Percentiles rank a stretch among this genome's conserved stretches.
These are phyloP conservation scores for Geranium incanum DNA, from an alignment of 441 rosid genomes.

Conservation along the genomic window DNA sequence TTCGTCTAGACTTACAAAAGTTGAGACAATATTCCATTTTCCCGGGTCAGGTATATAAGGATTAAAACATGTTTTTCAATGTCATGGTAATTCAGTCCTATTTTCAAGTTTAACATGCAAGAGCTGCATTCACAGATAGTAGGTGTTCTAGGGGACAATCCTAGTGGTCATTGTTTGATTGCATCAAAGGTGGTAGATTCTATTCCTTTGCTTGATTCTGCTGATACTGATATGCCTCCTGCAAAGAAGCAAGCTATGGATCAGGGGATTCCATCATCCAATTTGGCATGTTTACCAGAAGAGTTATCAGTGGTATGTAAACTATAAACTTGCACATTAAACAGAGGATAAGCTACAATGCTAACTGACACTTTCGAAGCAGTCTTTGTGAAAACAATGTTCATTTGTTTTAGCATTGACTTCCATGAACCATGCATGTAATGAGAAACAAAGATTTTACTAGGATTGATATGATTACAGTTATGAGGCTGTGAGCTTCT, in stretches of 20 bases:
- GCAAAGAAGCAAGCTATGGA: conserved; percentile 73
- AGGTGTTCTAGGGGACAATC: conserved; percentile 85
- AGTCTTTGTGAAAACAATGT: background rate
- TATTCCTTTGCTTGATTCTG: conserved; percentile 42
- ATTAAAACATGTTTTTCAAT: conserved; percentile 13
- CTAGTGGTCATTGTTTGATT: conserved; percentile 90
- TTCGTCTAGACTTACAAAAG: conserved; percentile 71
- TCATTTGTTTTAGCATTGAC: background rate
- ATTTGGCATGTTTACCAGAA: conserved; percentile 24
- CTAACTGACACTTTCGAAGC: background rate
- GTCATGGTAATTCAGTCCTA: background rate
- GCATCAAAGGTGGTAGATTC: conserved; percentile 71
- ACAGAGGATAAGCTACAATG: conserved; percentile 8
- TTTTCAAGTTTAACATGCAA: conserved; percentile 19
- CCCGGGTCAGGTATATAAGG: conserved; percentile 76
- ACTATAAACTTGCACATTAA: conserved; percentile 18
- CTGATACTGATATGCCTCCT: conserved; percentile 46
- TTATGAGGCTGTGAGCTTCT: conserved; percentile 1
- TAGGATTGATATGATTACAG: conserved; percentile 10
- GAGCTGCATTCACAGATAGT: conserved; percentile 51
- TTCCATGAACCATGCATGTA: background rate
- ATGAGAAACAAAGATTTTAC: background rate
- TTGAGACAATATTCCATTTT: conserved; percentile 70
- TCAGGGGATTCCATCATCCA: conserved; percentile 38
- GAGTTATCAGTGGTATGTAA: conserved; percentile 60